Conservation (phyloP, 345 rosid species). For the Brassica juncea region DNA sequence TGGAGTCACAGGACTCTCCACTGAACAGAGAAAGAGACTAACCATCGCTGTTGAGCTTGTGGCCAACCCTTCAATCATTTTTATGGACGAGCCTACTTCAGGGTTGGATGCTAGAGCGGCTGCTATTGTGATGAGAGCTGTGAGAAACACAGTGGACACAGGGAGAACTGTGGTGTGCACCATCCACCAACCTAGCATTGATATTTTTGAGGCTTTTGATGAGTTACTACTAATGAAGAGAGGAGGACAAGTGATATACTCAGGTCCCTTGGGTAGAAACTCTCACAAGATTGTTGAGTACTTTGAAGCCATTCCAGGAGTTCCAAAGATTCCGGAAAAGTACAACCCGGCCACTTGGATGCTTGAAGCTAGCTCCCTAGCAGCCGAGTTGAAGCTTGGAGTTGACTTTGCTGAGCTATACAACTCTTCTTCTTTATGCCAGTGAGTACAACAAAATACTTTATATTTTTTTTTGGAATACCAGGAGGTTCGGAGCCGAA, state of each 20-base stretch:
- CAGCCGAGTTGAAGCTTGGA: slow-evolving; percentile 69
- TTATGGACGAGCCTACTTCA: slow-evolving; percentile 93
- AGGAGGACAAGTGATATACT: slow-evolving; percentile 80
- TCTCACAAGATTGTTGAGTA: slow-evolving; percentile 73
- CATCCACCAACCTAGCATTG: slow-evolving; percentile 84
- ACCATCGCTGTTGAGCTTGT: slow-evolving; percentile 88
- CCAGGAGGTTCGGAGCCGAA: too few relatives aligned
- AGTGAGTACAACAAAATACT: slow-evolving; percentile 44
- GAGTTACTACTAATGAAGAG: slow-evolving; percentile 79
- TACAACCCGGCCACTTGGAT: slow-evolving; percentile 90
- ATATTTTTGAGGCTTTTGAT: slow-evolving; percentile 84
- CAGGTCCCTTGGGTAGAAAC: slow-evolving; percentile 66
- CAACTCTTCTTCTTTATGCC: slow-evolving; percentile 55
- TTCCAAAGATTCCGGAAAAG: slow-evolving; percentile 67
- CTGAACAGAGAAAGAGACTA: slow-evolving; percentile 82
- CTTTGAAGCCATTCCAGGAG: slow-evolving; percentile 75
- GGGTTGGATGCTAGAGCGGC: slow-evolving; percentile 93
- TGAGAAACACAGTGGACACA: slow-evolving; percentile 83
- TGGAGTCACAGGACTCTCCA: slow-evolving; percentile 77
- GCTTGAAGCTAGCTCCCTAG: slow-evolving; percentile 81
- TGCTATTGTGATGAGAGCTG: slow-evolving; percentile 90
- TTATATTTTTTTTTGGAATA: too few relatives aligned
- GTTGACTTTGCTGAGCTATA: slow-evolving; percentile 74
- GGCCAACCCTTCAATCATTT: slow-evolving; percentile 83
- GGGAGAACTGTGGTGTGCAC: slow-evolving; percentile 88